These are phyloP conservation scores for Bipolaris victoriae DNA, from an alignment of 2,329 filamentous ascomycete species.

Conservation along the genomic window DNA sequence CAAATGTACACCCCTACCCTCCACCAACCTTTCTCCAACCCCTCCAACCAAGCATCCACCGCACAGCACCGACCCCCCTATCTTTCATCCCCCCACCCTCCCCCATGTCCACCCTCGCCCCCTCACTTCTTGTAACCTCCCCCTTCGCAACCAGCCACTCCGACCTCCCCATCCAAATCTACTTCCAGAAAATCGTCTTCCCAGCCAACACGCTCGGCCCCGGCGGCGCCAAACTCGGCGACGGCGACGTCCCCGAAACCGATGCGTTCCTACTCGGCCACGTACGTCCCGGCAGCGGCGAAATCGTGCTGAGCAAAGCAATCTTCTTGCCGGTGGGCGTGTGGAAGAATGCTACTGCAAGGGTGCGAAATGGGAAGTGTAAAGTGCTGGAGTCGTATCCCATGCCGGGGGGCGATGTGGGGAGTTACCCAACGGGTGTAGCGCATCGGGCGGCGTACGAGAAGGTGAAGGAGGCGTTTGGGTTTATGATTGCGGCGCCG, in stretches of 20 bases:
- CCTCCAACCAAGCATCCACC: conserved; percentile 18
- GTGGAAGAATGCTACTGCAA: conserved; percentile 23
- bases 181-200: conserved; percentile 31
- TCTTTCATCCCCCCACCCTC: conserved; percentile 10
- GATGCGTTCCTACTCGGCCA: conserved; percentile 42
- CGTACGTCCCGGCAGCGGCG: conserved; percentile 12
- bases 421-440: not conserved
- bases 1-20: not conserved
- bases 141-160: conserved; percentile 15
- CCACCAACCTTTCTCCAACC: not conserved
- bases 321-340: conserved; percentile 35
- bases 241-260: conserved; percentile 20
- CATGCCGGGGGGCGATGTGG: not conserved
- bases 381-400: conserved; percentile 34
- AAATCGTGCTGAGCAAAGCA: conserved; percentile 25
- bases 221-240: conserved; percentile 12
- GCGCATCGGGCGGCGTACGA: conserved; percentile 28
- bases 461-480: conserved; percentile 26
- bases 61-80: conserved; percentile 20
- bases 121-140: conserved; percentile 20
- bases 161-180: conserved; percentile 38
- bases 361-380: conserved; percentile 19
- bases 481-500: conserved; percentile 19
- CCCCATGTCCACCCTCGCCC: conserved; percentile 14
- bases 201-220: conserved; percentile 17